Base-by-base conservation (phyloP, 163 green algal genomes). In the Chlorella variabilis region DNA sequence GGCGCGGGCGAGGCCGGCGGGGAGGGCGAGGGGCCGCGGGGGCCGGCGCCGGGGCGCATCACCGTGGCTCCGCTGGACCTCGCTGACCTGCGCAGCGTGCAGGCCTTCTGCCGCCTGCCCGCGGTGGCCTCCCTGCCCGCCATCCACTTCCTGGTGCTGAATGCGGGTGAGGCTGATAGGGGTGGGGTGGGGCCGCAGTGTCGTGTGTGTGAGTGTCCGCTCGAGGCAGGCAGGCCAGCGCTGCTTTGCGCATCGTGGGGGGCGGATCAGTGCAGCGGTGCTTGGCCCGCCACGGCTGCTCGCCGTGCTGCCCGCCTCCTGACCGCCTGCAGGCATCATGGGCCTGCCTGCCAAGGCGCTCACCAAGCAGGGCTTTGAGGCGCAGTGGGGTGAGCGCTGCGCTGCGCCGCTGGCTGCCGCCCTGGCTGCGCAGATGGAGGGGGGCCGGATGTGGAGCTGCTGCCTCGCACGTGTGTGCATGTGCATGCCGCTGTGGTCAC, bases 341-440 rank as follows among this genome's bases (percentile, higher is more conserved):
- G 82, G 51, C 4, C 78, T 34, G 2, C 69, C 83, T 23, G 81
- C 78, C 27, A 71, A 65, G 31, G 8, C 63, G 69, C 25, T 38
- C 23, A 97, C 93, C 18, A 70, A 77, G 34, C 92, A 98, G 56
- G 94, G 93, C 20, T 92, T 97, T 73, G 95, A 98, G 89, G 75
- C 86, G 61, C 94, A 97, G 87, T 90, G 97, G 78, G 92, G 54
- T 63, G 54, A 29, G 54, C 54, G 54, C 18, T 29, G 54, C 54
- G 11, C 45, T 54, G 45, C 45, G 45, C 45, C 11, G 45, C 45
- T 23, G 45, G 45, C 23, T 63, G 54, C 54, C 5, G 54, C 54
- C 23, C 45, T 54, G n/a, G n/a, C n/a, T n/a, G n/a, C n/a, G n/a
- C n/a, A n/a, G n/a, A n/a, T n/a, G n/a, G n/a, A n/a, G n/a, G n/a